These are phyloP conservation scores for Ceriops decandra DNA, from an alignment of 345 rosid genomes.

Conservation along the genomic window DNA sequence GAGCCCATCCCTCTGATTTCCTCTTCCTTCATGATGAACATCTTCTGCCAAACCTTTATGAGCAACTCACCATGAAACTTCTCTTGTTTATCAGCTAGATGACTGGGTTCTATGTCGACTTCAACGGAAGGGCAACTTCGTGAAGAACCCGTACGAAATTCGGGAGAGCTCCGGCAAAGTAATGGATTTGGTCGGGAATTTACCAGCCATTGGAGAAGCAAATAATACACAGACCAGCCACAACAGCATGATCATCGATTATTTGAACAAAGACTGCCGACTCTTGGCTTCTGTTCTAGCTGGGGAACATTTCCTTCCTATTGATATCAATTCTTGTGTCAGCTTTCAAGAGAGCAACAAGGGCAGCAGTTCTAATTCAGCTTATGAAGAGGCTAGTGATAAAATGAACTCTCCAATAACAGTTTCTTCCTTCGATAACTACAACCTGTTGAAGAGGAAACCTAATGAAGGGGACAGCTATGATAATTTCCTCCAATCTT, in stretches of 20 bases:
- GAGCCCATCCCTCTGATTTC: too few species aligned
- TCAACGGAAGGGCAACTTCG: constrained; percentile 25
- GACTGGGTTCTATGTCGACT: constrained; percentile 62
- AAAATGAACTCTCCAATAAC: constrained; percentile 24
- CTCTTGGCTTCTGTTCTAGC: constrained; percentile 36
- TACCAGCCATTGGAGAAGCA: constrained; percentile 12
- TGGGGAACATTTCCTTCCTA: constrained; percentile 29
- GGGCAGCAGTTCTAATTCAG: constrained; percentile 4
- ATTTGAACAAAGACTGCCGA: constrained; percentile 37
- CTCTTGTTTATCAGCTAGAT: constrained; percentile 35
- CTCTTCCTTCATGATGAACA: background rate
- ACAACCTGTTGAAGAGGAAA: constrained; percentile 28
- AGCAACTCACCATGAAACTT: background rate
- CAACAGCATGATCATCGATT: constrained; percentile 29
- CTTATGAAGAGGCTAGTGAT: constrained; percentile 6
- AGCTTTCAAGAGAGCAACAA: constrained; percentile 25
- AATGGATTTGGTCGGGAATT: background rate
- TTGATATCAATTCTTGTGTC: constrained; percentile 19
- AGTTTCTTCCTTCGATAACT: constrained; percentile 21
- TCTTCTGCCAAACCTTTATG: background rate
- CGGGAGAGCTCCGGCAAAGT: constrained; percentile 16
- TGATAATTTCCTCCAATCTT: constrained; percentile 15
- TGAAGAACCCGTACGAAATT: constrained; percentile 17
- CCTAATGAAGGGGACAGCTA: constrained; percentile 16
- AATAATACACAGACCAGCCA: constrained; percentile 8